Base-by-base conservation (phyloP, 768 basidiomycete species). In the Suillus variegatus region DNA sequence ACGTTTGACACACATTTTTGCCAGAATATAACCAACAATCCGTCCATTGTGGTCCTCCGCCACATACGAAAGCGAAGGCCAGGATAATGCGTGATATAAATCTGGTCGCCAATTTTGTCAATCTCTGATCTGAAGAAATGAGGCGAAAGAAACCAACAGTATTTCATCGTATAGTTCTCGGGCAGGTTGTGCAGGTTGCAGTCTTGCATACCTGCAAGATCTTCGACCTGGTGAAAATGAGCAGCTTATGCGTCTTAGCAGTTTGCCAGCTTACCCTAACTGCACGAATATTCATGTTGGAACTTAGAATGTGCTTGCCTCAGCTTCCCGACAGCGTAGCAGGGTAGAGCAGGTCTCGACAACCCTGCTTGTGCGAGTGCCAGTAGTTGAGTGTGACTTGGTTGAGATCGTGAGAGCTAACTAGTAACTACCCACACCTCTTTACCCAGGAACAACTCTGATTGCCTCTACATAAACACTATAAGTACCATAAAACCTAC, bases 21-120 rank as follows among this genome's bases (percentile, higher is more conserved):
- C 94, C n/a, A 98, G 80, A 43, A 97, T 95, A 75, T 98, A 98
- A 38, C 95, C 95, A 2, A 98, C 94, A 63, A 98, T 90, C 64
- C 92, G 83, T 1, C 95, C 95, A 72, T 92, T 89, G 71, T 88
- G 84, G 69, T 96, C 94, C 72, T 95, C 94, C 0, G 95, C 95
- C 7, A 98, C 94, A 70, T 92, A 97, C 9, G 94, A 96, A 22
- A 97, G 84, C 66, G 94, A 89, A 0, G 95, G 95, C 95, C 95
- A 98, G 7, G 93, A 94, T 79, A 95, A 82, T 9, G 86, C 84
- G 73, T 96, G 95, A 75, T 94, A 96, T 58, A 96, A 85, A 82
- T 95, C 95, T 96, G 69, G 32, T 25, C 22, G 51, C 4, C 32
- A 38, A 13, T 28, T 41, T 25, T 43, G 25, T 60, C 18, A 58